Evolutionary conservation across 139 green algal species (phyloP), one percentile per base, ranked within the genome.

Genomic region (Penium margaritaceum): DNA sequence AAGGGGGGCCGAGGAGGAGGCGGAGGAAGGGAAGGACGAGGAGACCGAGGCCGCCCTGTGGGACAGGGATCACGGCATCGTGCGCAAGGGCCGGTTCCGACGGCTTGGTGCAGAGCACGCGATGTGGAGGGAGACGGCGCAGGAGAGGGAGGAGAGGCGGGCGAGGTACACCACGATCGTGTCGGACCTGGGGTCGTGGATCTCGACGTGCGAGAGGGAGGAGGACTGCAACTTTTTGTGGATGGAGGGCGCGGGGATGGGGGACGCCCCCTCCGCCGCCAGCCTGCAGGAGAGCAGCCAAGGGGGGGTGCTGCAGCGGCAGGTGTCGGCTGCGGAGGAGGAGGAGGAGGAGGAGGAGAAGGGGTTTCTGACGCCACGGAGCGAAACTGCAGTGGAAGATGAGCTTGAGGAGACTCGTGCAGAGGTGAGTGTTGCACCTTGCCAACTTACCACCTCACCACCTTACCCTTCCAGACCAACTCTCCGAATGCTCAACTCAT

Each of bases 181-280:
- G 17, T n/a, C 47, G 47, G 47, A 60, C 19, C 47, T 60, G 30
- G 47, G 47, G 5, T n/a, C 47, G 47, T 60, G 47, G 47, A 60
- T 60, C 47, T 33, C 29, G n/a, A 24, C 30, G 47, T 60, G 47
- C 19, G 47, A 60, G 47, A 33, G n/a, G 9, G 47, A 60, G 19
- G 29, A n/a, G 0, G 47, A 60, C n/a, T 60, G 47, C 47, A 60
- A 60, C 2, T 24, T 60, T 3, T 24, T 60, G n/a, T 60, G 47
- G 47, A 60, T 60, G 47, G 47, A 60, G 2, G 30, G n/a, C 2
- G n/a, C 29, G 47, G 47, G 30, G 47, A 24, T 60, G 47, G 5
- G 47, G 0, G 47, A n/a, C 15, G n/a, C n/a, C 47, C n/a, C 30
- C 47, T 24, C 47, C 14, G 47, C 47, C 21, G n/a, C n/a, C n/a